These are phyloP conservation scores for Cordyceps cateniannulata DNA, from an alignment of 2,329 filamentous ascomycete species.

Conservation along the genomic window DNA sequence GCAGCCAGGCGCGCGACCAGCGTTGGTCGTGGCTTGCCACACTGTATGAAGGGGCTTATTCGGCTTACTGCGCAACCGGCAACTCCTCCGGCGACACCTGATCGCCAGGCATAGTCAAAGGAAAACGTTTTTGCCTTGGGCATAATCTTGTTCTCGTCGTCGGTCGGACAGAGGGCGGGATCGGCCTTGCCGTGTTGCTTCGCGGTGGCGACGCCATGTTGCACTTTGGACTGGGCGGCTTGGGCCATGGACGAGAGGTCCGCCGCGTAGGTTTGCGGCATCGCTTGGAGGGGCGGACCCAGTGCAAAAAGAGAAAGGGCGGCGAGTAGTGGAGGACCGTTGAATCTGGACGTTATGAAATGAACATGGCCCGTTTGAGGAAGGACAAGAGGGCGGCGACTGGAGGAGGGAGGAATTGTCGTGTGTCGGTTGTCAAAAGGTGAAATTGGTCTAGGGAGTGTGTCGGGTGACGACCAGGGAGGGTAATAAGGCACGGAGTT, in stretches of 20 bases:
- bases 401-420: background rate
- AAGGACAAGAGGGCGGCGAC: background rate
- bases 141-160: constrained; percentile 40
- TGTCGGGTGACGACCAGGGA: background rate
- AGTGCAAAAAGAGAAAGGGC: background rate
- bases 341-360: background rate
- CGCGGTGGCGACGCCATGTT: constrained; percentile 22
- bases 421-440: constrained; percentile 1
- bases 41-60: background rate
- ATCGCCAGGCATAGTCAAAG: constrained; percentile 76
- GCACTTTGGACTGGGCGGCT: constrained; percentile 31
- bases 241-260: constrained; percentile 55
- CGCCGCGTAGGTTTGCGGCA: constrained; percentile 38
- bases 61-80: constrained; percentile 81
- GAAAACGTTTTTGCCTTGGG: constrained; percentile 52
- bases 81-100: constrained; percentile 78
- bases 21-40: background rate
- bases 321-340: background rate
- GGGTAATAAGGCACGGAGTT: background rate
- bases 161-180: constrained; percentile 41
- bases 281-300: constrained; percentile 15
- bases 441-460: background rate
- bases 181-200: constrained; percentile 25
- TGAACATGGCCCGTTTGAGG: background rate
- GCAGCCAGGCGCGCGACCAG: background rate